Conservation (phyloP, 2,329 filamentous ascomycete species). For the Diaporthe nobilis region DNA sequence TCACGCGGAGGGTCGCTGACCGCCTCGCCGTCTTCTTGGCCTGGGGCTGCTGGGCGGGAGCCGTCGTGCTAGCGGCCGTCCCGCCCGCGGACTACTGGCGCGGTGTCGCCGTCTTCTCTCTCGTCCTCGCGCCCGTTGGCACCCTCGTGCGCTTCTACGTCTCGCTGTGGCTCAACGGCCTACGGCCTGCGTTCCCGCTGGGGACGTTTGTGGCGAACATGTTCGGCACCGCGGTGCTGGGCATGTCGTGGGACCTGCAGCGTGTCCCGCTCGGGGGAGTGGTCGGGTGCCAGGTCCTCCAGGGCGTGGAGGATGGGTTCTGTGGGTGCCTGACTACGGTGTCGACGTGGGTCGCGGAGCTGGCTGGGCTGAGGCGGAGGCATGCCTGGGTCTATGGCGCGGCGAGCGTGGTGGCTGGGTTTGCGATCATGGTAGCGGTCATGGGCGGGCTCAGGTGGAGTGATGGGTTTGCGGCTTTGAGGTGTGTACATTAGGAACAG, state of each 20-base stretch:
- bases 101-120: slow-evolving; percentile 79
- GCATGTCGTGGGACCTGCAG: slow-evolving; percentile 83
- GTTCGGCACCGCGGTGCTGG: slow-evolving; percentile 80
- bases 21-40: slow-evolving; percentile 74
- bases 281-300: slow-evolving; percentile 73
- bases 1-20: slow-evolving; percentile 75
- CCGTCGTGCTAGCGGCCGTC: slow-evolving; percentile 78
- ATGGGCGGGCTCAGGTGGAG: slow-evolving; percentile 85
- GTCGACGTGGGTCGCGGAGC: slow-evolving; percentile 76
- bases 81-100: slow-evolving; percentile 82
- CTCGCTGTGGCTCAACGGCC: slow-evolving; percentile 78
- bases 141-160: slow-evolving; percentile 82
- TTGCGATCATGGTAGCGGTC: slow-evolving; percentile 75
- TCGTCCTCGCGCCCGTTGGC: slow-evolving; percentile 87
- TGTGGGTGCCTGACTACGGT: slow-evolving; percentile 78
- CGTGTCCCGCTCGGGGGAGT: slow-evolving; percentile 70
- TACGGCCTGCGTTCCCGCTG: slow-evolving; percentile 78
- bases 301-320: slow-evolving; percentile 77
- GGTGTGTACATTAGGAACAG: slow-evolving; percentile 52
- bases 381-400: slow-evolving; percentile 78
- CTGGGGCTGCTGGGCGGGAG: slow-evolving; percentile 83
- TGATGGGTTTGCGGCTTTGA: slow-evolving; percentile 63
- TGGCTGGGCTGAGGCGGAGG: slow-evolving; percentile 63
- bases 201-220: slow-evolving; percentile 91
- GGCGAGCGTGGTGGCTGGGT: slow-evolving; percentile 70